Percentiles rank a stretch among this genome's conserved stretches.
These are phyloP conservation scores for Penicillium sp. DNA, from an alignment of 2,329 filamentous ascomycete genomes.

Conservation along the genomic window DNA sequence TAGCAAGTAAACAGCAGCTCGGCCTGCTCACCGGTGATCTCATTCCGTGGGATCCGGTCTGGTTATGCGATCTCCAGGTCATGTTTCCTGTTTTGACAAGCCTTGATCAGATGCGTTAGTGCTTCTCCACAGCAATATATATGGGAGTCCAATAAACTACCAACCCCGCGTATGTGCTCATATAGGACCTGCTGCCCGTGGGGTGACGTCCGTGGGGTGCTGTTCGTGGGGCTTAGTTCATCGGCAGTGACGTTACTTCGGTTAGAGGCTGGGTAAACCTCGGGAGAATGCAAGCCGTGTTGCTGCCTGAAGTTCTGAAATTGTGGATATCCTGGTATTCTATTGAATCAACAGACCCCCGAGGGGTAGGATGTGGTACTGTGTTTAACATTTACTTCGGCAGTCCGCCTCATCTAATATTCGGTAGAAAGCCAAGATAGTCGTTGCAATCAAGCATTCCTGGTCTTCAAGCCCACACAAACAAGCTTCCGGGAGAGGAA, in stretches of 20 bases:
- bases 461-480: not conserved
- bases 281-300: not conserved
- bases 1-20: not conserved
- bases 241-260: not conserved
- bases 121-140: not conserved
- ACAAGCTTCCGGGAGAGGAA: not conserved
- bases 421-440: not conserved
- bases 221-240: not conserved
- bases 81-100: not conserved
- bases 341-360: not conserved
- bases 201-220: not conserved
- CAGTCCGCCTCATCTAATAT: not conserved
- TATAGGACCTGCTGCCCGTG: too few species aligned
- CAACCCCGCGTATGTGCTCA: not conserved
- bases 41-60: not conserved
- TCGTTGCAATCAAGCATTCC: not conserved
- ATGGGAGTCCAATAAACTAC: too few species aligned
- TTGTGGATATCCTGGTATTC: not conserved
- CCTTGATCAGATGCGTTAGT: not conserved
- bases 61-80: not conserved
- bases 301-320: too few species aligned
- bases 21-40: not conserved
- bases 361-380: not conserved
- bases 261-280: slow-evolving; percentile 8
- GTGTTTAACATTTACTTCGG: too few species aligned